A percentile compares a stretch with the other conserved stretches of the same genome.
Evolutionary conservation across 805 yeast species (phyloP).

Genomic region (Sugiyamaella marilandica): DNA sequence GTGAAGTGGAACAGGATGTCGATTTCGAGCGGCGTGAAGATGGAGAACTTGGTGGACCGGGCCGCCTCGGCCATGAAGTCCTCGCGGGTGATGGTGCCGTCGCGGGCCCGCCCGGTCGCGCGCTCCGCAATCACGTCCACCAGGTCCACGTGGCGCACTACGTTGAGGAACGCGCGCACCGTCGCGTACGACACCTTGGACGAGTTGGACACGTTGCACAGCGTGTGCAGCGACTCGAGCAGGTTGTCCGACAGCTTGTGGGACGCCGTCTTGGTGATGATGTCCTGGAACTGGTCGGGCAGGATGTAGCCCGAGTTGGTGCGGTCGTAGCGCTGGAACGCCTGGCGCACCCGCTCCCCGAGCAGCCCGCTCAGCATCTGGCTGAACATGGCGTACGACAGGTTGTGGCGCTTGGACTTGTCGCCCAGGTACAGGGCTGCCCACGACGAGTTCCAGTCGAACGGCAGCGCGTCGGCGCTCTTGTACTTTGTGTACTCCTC

Average conservation of each 20-base stretch:
- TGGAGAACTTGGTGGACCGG: slow-evolving; percentile 35
- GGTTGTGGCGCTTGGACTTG: slow-evolving; percentile 33
- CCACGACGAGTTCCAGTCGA: slow-evolving; percentile 42
- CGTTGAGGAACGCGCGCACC: slow-evolving; percentile 41
- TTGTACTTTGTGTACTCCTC: slow-evolving; percentile 34
- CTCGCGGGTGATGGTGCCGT: slow-evolving; percentile 35
- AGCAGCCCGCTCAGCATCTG: slow-evolving; percentile 43
- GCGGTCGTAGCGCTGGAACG: slow-evolving; percentile 37
- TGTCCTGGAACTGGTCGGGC: slow-evolving; percentile 37
- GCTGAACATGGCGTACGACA: slow-evolving; percentile 40
- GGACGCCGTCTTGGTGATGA: slow-evolving; percentile 35
- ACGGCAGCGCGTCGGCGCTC: slow-evolving; percentile 35
- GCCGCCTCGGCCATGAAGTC: slow-evolving; percentile 40
- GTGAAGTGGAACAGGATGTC: slow-evolving; percentile 42
- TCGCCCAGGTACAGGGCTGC: slow-evolving; percentile 39
- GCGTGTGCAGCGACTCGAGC: slow-evolving; percentile 35
- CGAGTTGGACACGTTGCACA: slow-evolving; percentile 32
- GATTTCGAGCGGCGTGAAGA: slow-evolving; percentile 41
- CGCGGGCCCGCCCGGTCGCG: slow-evolving; percentile 31
- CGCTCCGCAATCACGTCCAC: slow-evolving; percentile 35
- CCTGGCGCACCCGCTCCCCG: slow-evolving; percentile 45
- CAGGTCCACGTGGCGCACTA: slow-evolving; percentile 39
- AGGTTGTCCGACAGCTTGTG: slow-evolving; percentile 40
- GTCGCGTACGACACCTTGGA: slow-evolving; percentile 38
- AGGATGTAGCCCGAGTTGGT: slow-evolving; percentile 36